phyloP scores from a whole-genome alignment of 148 eudicot species.

The Rhododendron ovatum region DNA sequence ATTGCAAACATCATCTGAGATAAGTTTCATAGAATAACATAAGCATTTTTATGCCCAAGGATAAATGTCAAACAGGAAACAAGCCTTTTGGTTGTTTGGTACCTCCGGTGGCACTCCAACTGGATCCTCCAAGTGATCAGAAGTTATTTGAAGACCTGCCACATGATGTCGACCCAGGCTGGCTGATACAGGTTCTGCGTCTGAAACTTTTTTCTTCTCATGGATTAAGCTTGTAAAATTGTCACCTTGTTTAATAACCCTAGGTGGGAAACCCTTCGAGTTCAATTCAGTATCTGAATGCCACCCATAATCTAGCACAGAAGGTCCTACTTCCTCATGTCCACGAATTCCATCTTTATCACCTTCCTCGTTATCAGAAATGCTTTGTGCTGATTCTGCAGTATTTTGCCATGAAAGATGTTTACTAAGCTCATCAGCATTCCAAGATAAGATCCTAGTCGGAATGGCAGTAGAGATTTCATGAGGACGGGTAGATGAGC shows the following conservation, averaged over 20 bases:
- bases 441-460: slow-evolving; percentile 49
- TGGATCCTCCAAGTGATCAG: slow-evolving; percentile 54
- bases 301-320: slow-evolving; percentile 47
- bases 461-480: slow-evolving; percentile 31
- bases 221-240: slow-evolving; percentile 26
- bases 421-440: slow-evolving; percentile 40
- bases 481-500: slow-evolving; percentile 43
- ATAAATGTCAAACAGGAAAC: neutral
- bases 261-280: slow-evolving; percentile 56
- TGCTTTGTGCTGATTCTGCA: slow-evolving; percentile 44
- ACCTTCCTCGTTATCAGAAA: slow-evolving; percentile 65
- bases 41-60: neutral
- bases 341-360: slow-evolving; percentile 42
- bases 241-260: slow-evolving; percentile 34
- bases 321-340: slow-evolving; percentile 34
- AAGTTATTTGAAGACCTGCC: slow-evolving; percentile 30
- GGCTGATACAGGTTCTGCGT: slow-evolving; percentile 25
- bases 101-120: slow-evolving; percentile 91
- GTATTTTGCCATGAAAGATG: slow-evolving; percentile 43
- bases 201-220: slow-evolving; percentile 28
- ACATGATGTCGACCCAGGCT: slow-evolving; percentile 20
- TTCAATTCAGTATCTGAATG: slow-evolving; percentile 77
- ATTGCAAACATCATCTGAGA: neutral
- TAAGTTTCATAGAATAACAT: neutral
- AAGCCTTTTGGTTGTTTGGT: slow-evolving; percentile 10